A percentile compares a stretch with the other conserved stretches of the same genome.
Evolutionary conservation across 768 basidiomycete genomes (phyloP).

Genomic region (Serendipita sp.): DNA sequence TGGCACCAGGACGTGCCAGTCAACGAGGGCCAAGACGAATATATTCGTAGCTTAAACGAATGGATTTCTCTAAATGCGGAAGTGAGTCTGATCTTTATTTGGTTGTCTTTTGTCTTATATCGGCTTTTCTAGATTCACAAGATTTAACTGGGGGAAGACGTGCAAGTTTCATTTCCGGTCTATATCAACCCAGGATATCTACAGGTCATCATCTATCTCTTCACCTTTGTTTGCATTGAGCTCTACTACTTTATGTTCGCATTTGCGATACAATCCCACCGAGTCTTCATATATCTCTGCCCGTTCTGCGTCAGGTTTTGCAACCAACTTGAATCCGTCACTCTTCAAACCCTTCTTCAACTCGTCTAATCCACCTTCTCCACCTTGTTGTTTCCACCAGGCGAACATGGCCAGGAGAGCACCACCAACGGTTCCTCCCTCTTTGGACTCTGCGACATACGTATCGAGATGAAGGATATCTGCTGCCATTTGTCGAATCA

Average conservation of each 20-base stretch:
- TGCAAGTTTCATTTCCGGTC: not conserved
- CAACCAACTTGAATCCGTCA: slow-evolving; percentile 42
- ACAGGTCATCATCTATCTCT: not conserved
- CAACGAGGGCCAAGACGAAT: slow-evolving; percentile 57
- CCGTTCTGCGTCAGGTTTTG: slow-evolving; percentile 32
- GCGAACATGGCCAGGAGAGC: slow-evolving; percentile 55
- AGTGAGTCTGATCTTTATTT: slow-evolving; percentile 23
- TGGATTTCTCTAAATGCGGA: slow-evolving; percentile 52
- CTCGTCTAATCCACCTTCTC: slow-evolving; percentile 42
- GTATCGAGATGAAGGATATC: slow-evolving; percentile 67
- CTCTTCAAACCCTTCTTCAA: slow-evolving; percentile 29
- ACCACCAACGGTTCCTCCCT: slow-evolving; percentile 58
- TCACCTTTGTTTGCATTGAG: not conserved
- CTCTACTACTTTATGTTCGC: slow-evolving; percentile 36
- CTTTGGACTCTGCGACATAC: slow-evolving; percentile 49
- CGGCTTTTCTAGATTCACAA: not conserved
- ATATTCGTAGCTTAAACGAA: slow-evolving; percentile 47
- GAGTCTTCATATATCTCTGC: slow-evolving; percentile 37
- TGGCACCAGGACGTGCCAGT: slow-evolving; percentile 63
- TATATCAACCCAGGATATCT: not conserved
- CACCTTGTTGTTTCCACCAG: slow-evolving; percentile 36
- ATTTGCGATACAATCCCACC: slow-evolving; percentile 35
- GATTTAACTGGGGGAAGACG: not conserved
- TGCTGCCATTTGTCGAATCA: slow-evolving; percentile 58
- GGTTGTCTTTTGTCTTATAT: not conserved